These are phyloP conservation scores for Atkinsonella texensis DNA, from an alignment of 2,329 filamentous ascomycete species.

Conservation along the genomic window DNA sequence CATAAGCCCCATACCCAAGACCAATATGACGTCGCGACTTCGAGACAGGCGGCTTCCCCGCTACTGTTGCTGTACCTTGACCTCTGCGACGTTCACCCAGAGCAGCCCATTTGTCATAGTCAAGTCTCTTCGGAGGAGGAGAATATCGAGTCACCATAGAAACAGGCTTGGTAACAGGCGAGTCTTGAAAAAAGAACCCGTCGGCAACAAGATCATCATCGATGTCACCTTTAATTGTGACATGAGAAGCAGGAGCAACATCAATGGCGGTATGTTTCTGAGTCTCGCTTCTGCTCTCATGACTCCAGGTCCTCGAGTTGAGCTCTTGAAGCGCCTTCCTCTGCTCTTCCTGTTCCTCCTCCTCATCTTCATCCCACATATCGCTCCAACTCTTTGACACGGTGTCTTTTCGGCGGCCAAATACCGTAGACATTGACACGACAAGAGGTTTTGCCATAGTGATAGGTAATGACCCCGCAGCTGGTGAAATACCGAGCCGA, in stretches of 20 bases:
- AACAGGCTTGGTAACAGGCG: conserved; percentile 27
- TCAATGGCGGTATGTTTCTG: conserved; percentile 13
- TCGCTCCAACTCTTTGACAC: conserved; percentile 99
- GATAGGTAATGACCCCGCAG: conserved; percentile 64
- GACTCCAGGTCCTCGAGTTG: conserved; percentile 69
- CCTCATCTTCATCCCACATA: conserved; percentile 86
- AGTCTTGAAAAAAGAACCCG: conserved; percentile 63
- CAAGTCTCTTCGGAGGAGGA: conserved; percentile 51
- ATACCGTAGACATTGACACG: conserved; percentile 64
- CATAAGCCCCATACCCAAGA: conserved; percentile 36
- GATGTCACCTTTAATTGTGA: conserved; percentile 35
- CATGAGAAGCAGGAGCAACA: conserved; percentile 12
- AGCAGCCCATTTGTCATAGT: conserved; percentile 76
- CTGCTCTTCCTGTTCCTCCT: conserved; percentile 59
- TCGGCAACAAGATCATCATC: conserved; percentile 56
- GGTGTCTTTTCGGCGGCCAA: conserved; percentile 62
- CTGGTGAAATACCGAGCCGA: conserved; percentile 37
- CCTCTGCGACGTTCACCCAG: conserved; percentile 75
- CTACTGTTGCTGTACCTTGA: conserved; percentile 38
- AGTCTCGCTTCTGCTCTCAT: conserved; percentile 45
- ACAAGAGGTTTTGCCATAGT: conserved; percentile 64
- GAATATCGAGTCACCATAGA: conserved; percentile 42
- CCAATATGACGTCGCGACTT: conserved; percentile 37
- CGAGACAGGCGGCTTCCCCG: conserved; percentile 36
- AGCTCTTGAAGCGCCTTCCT: conserved; percentile 47